Base-by-base conservation (phyloP, 371 early-diverging fungal species). In the Rhizopus arrhizus region DNA sequence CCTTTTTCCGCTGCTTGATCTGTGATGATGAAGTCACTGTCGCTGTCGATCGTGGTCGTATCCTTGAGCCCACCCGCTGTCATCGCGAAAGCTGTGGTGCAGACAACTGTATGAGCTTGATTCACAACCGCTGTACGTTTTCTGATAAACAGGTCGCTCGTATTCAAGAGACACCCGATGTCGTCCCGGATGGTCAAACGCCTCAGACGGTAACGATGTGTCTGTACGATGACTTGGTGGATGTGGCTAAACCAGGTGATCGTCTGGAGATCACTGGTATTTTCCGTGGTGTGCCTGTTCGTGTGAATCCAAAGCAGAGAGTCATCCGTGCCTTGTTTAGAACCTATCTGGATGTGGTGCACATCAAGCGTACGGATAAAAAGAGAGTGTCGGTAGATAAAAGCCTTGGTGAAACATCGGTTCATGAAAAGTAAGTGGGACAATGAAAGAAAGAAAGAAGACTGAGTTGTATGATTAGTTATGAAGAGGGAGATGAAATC, bases 81-180 rank as follows among this genome's bases (percentile, higher is more conserved):
- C 87, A 91, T 35, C 85, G 88, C 63, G 73, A 81, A n/a, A 81
- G 80, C 16, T 98, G 99, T 73, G 76, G 79, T 36, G 80, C 89
- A 36, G 75, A 86, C 59, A 92, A 93, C 72, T 86, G 92, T 4
- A 91, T 98, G 89, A 79, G 82, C 22, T 66, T 99, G 52, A 84
- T 96, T 38, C 98, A 97, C 70, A 95, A 96, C 74, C 91, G 96
- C 32, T 96, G 97, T 67, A 66, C 78, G 9, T 99, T 96, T 70
- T 85, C 91, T 4, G 96, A 99, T 75, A 99, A 98, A 77, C 99
- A 99, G 82, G 87, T 99, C 9, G 86, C 89, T 59, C 85, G 95
- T 59, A 81, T 99, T 73, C 99, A 99, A 75, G 99, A 99, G 75
- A 98, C 99, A 28, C 99, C 99, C 45, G 99, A 99, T 74, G 83